These are phyloP conservation scores for Calonectria hongkongensis DNA, from an alignment of 2,329 filamentous ascomycete genomes.

Conservation along the genomic window DNA sequence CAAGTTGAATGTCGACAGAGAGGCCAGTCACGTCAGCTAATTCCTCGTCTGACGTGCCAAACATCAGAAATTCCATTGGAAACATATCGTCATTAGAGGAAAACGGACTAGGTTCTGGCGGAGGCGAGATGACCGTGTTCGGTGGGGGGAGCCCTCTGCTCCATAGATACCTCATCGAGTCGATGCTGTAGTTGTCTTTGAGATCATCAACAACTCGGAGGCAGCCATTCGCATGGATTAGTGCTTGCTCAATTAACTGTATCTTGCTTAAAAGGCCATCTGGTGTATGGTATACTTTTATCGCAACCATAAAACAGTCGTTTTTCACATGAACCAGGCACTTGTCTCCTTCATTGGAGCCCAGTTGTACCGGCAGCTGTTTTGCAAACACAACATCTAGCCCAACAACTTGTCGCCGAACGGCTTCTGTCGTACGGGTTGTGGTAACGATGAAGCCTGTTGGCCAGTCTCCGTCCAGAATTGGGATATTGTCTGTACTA, in stretches of 20 bases:
- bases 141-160: slow-evolving; percentile 15
- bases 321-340: neutral
- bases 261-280: neutral
- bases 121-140: neutral
- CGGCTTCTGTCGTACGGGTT: neutral
- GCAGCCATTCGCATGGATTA: neutral
- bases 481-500: neutral
- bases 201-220: slow-evolving; percentile 10
- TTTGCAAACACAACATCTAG: slow-evolving; percentile 17
- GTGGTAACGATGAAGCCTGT: slow-evolving; percentile 26
- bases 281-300: neutral
- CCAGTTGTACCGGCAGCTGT: slow-evolving; percentile 1
- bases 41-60: slow-evolving; percentile 29
- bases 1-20: slow-evolving; percentile 20
- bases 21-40: neutral
- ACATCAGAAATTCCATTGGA: slow-evolving; percentile 30
- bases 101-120: neutral
- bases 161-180: slow-evolving; percentile 23
- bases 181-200: slow-evolving; percentile 6
- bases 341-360: slow-evolving; percentile 15
- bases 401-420: neutral
- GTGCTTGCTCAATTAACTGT: neutral
- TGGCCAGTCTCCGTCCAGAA: slow-evolving; percentile 29
- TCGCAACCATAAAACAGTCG: slow-evolving; percentile 4
- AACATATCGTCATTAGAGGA: neutral